Base-by-base conservation (phyloP, 169 alveolate species). In the Toxoplasma gondii region DNA sequence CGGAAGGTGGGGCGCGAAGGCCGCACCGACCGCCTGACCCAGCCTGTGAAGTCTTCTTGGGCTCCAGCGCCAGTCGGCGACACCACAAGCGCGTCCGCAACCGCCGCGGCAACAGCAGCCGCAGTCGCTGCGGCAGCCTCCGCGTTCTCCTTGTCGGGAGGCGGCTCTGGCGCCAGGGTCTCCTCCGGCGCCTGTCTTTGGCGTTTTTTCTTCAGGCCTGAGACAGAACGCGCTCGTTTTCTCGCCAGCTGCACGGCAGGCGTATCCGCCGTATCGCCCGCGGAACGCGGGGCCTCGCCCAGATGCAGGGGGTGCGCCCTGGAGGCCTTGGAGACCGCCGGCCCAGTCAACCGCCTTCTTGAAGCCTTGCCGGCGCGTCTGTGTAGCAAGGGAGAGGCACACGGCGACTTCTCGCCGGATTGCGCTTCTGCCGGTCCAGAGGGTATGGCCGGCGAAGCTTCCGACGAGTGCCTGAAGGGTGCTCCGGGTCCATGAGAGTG, bases 51-150 rank as follows among this genome's bases (percentile, higher is more conserved):
- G 43, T 74, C 84, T n/a, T 16, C 84, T 31, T 31, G 27, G 0
- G 38, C 84, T 22, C 39, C 84, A 5, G 1, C 84, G 84, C 84
- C 84, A 10, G 84, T 31, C 84, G 84, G 84, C 1, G 49, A 74
- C 43, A 36, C 84, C 22, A n/a, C 84, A 1, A n/a, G 1, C 45
- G 84, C 84, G 24, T 31, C 84, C n/a, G 39, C 84, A 12, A 34
- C 84, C 24, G 84, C 84, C 43, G 84, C 84, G 17, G 84, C 84
- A n/a, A 36, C 84, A 12, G 84, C 84, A 12, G 84, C 84, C 27
- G 84, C 84, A 19, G 43, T n/a, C 5, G 84, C 84, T 4, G 84
- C 84, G n/a, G 84, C 84, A 4, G 84, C 19, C 43, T 17, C 84
- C n/a, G 39, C 84, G 9, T 22, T n/a, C 44, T 31, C 84, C 44